Evolutionary conservation across 176 grass and related monocot genomes (phyloP).

Genomic region (Tillandsia fasciculata): DNA sequence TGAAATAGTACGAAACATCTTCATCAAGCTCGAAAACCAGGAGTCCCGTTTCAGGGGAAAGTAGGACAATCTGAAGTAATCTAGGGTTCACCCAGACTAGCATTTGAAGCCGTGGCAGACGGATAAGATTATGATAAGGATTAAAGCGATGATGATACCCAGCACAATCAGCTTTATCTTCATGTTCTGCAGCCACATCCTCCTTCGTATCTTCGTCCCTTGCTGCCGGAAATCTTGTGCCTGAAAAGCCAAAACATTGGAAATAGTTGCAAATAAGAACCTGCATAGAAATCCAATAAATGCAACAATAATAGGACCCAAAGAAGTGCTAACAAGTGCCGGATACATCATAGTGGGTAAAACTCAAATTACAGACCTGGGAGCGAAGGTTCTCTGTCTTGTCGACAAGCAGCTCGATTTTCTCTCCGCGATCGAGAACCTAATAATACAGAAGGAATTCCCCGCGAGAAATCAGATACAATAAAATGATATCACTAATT

Average conservation of each 20-base stretch:
- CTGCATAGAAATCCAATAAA: neutral
- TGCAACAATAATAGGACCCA: neutral
- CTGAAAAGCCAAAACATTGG: slow-evolving; percentile 5
- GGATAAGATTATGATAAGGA: slow-evolving; percentile 68
- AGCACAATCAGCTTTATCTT: slow-evolving; percentile 71
- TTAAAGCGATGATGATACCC: slow-evolving; percentile 48
- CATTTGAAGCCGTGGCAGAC: slow-evolving; percentile 53
- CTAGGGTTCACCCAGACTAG: neutral
- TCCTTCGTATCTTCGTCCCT: slow-evolving; percentile 41
- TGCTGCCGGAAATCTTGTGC: slow-evolving; percentile 57
- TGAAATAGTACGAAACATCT: neutral
- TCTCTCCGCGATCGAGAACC: slow-evolving; percentile 44
- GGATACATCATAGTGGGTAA: neutral
- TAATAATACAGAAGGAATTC: slow-evolving; percentile 10
- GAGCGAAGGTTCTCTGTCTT: slow-evolving; percentile 54
- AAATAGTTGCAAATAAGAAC: slow-evolving; percentile 6
- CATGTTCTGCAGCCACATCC: slow-evolving; percentile 95
- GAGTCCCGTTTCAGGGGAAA: neutral
- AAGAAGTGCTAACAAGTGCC: neutral
- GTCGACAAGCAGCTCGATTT: slow-evolving; percentile 51
- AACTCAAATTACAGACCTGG: slow-evolving; percentile 25
- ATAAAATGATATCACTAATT: neutral
- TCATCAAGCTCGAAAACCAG: neutral
- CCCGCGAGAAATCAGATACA: neutral
- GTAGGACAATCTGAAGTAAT: neutral